These are phyloP conservation scores for Colletotrichum higginsianum DNA, from an alignment of 2,329 filamentous ascomycete species.

Conservation along the genomic window DNA sequence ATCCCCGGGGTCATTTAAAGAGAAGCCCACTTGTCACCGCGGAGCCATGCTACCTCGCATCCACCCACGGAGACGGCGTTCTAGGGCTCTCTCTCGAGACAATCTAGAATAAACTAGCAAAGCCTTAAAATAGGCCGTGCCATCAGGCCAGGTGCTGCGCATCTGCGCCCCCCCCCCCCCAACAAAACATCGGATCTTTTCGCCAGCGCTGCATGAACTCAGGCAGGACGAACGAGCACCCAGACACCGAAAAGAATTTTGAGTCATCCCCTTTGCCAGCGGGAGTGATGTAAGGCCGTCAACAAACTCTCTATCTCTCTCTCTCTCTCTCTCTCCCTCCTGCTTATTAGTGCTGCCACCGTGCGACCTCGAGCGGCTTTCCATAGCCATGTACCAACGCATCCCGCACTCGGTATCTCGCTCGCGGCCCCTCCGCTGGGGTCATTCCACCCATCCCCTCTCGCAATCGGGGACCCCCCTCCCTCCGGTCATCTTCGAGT, in stretches of 20 bases:
- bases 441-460: slow-evolving; percentile 6
- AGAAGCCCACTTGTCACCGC: not conserved
- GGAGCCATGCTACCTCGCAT: no score
- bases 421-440: not conserved
- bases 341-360: slow-evolving; percentile 4
- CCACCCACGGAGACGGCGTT: not conserved
- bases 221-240: not conserved
- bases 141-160: not conserved
- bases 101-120: slow-evolving; percentile 1
- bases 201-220: not conserved
- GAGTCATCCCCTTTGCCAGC: slow-evolving; percentile 4
- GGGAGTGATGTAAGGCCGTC: slow-evolving; percentile 8
- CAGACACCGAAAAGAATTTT: not conserved
- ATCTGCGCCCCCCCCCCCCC: not conserved
- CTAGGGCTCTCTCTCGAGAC: slow-evolving; percentile 3
- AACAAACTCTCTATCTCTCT: slow-evolving; percentile 1
- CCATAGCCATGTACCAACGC: slow-evolving; percentile 2
- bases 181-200: slow-evolving; percentile 1
- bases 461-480: slow-evolving; percentile 3
- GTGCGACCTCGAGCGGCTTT: not conserved
- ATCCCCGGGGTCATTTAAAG: not conserved
- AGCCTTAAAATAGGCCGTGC: not conserved
- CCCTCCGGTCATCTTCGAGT: not conserved
- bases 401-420: slow-evolving; percentile 10
- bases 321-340: not conserved